A percentile compares a stretch with the other conserved stretches of the same genome.
phyloP scores from a whole-genome alignment of 202 grass and related monocot species.

The Alloteropsis angusta region DNA sequence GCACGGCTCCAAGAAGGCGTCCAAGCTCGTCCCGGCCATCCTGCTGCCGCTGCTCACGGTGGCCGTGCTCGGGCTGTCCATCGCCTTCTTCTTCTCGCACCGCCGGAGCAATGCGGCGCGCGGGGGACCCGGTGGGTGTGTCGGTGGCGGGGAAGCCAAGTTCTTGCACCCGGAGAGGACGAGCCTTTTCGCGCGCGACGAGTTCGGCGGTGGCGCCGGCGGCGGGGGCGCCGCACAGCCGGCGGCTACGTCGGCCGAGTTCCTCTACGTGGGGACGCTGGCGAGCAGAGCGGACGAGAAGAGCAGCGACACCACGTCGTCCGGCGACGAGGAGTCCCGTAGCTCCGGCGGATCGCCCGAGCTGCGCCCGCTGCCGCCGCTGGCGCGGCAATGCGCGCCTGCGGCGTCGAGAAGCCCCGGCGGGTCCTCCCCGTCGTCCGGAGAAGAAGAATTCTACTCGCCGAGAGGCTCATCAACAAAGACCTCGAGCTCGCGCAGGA shows the following conservation, averaged over 20 bases:
- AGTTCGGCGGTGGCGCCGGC: conserved; percentile 41
- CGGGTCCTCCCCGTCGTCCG: conserved; percentile 41
- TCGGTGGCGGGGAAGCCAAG: conserved; percentile 25
- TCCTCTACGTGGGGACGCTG: conserved; percentile 22
- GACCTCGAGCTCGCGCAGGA: conserved; percentile 35
- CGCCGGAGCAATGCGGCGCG: conserved; percentile 25
- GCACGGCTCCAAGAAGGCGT: conserved; percentile 33
- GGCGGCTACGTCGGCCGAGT: conserved; percentile 7
- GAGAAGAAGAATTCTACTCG: conserved; percentile 79
- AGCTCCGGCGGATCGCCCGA: conserved; percentile 68
- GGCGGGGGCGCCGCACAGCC: not conserved
- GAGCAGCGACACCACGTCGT: conserved; percentile 50
- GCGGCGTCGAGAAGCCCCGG: conserved; percentile 19
- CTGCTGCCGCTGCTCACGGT: conserved; percentile 55
- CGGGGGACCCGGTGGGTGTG: conserved; percentile 11
- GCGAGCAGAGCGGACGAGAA: conserved; percentile 27
- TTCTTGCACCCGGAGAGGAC: conserved; percentile 58
- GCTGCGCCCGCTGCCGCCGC: conserved; percentile 79
- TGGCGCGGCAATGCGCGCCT: conserved; percentile 48
- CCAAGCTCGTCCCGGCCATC: conserved; percentile 63
- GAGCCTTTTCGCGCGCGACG: conserved; percentile 66
- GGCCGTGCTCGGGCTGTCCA: conserved; percentile 44
- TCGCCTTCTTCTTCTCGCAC: conserved; percentile 58
- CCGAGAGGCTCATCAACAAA: conserved; percentile 46
- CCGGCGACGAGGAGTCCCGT: conserved; percentile 33